These are phyloP conservation scores for Knufia fluminis DNA, from an alignment of 2,329 filamentous ascomycete genomes.

Conservation along the genomic window DNA sequence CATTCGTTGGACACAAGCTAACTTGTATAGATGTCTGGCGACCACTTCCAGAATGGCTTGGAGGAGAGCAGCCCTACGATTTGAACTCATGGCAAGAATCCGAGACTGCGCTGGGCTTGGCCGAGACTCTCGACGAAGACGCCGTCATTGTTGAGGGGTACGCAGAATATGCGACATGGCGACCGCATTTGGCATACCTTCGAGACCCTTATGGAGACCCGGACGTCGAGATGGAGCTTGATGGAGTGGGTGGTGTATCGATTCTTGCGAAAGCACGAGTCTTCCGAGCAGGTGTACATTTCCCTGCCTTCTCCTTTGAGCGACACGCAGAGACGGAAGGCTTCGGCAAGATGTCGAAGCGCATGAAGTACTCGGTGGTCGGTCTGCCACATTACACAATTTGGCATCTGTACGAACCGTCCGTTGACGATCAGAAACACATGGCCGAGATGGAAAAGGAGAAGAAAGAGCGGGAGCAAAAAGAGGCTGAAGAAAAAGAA, in stretches of 20 bases:
- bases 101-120: constrained; percentile 85
- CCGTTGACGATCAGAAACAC: constrained; percentile 88
- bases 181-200: constrained; percentile 91
- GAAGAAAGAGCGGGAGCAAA: constrained; percentile 65
- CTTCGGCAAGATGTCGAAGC: constrained; percentile 98
- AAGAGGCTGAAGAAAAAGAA: constrained; percentile 65
- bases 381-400: constrained; percentile 96
- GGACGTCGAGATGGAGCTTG: constrained; percentile 99
- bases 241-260: constrained; percentile 65
- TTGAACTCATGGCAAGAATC: constrained; percentile 99
- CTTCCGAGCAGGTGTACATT: constrained; percentile 90
- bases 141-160: constrained; percentile 98
- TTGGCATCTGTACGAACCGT: constrained; percentile 99
- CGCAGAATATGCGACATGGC: constrained; percentile 96
- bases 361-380: constrained; percentile 91
- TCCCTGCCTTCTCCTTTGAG: constrained; percentile 96
- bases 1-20: not conserved
- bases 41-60: constrained; percentile 96
- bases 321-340: constrained; percentile 98
- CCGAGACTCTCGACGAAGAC: constrained; percentile 92
- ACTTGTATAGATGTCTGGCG: constrained; percentile 79
- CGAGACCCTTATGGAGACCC: constrained; percentile 95
- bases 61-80: constrained; percentile 96
- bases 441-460: constrained; percentile 99
- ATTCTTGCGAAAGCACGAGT: constrained; percentile 94